Evolutionary conservation across 2,329 filamentous ascomycete species (phyloP).

Genomic region (Anthostomella pinea): DNA sequence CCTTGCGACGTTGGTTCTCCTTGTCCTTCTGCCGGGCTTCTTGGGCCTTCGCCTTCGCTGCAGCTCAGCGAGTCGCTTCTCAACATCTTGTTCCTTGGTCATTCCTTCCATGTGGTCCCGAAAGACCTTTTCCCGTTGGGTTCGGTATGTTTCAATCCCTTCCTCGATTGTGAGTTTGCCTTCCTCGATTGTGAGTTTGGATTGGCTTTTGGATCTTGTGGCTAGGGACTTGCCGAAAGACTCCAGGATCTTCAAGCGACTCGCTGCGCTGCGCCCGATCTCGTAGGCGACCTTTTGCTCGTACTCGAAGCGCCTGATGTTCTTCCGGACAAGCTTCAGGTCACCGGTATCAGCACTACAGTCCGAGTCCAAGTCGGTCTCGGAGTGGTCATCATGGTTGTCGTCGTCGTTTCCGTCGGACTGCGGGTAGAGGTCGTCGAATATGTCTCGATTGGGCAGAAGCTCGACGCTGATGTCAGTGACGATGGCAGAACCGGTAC

Average conservation of each 20-base stretch:
- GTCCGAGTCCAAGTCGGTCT: not conserved
- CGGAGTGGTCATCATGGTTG: conserved; percentile 8
- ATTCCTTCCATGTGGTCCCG: conserved; percentile 23
- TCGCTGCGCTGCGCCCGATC: conserved; percentile 31
- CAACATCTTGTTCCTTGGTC: conserved; percentile 31
- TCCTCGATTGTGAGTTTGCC: conserved; percentile 33
- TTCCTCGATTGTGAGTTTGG: conserved; percentile 28
- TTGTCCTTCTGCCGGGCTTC: conserved; percentile 35
- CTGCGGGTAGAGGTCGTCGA: conserved; percentile 52
- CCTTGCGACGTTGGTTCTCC: conserved; percentile 34
- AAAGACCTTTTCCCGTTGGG: conserved; percentile 43
- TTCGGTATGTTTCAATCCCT: conserved; percentile 39
- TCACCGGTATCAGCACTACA: conserved; percentile 24
- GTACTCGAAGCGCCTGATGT: conserved; percentile 31
- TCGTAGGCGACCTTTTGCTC: conserved; percentile 31
- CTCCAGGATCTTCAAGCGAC: conserved; percentile 42
- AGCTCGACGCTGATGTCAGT: conserved; percentile 61
- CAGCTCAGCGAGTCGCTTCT: conserved; percentile 30
- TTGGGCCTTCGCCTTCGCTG: conserved; percentile 21
- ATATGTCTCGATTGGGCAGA: conserved; percentile 52
- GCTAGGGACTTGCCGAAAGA: conserved; percentile 35
- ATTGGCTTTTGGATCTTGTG: no score
- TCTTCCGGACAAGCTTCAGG: conserved; percentile 30
- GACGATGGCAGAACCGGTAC: conserved; percentile 55
- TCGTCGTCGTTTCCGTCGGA: conserved; percentile 36